Evolutionary conservation across 768 basidiomycete species (phyloP).

Genomic region (Russula dissimulans): DNA sequence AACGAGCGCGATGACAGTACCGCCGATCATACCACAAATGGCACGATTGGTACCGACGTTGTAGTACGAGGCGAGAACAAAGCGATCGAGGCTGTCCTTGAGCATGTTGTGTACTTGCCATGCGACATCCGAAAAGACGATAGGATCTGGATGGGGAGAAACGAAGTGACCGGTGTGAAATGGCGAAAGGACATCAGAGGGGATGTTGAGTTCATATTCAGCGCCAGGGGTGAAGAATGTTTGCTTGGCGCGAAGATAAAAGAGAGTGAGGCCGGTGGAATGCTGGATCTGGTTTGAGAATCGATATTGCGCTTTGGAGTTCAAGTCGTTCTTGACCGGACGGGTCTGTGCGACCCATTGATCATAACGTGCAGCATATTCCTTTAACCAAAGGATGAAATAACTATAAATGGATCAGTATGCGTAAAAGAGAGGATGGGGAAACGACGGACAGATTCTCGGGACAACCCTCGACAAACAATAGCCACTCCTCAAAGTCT

Average conservation of each 20-base stretch:
- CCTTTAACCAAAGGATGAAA: constrained; percentile 73
- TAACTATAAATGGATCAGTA: constrained; percentile 36
- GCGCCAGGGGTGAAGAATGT: constrained; percentile 71
- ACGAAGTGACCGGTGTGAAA: constrained; percentile 39
- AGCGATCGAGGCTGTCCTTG: constrained; percentile 52
- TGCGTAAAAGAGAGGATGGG: background rate
- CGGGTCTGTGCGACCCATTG: constrained; percentile 29
- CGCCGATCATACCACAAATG: constrained; percentile 59
- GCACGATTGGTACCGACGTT: constrained; percentile 64
- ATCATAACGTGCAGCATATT: constrained; percentile 48
- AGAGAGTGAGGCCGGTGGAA: constrained; percentile 46
- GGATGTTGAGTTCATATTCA: constrained; percentile 62
- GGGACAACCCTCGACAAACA: constrained; percentile 66
- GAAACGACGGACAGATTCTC: constrained; percentile 55
- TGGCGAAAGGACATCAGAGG: constrained; percentile 51
- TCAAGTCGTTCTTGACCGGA: constrained; percentile 4
- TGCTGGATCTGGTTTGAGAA: constrained; percentile 20
- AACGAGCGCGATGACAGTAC: constrained; percentile 39
- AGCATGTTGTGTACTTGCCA: constrained; percentile 51
- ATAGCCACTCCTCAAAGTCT: constrained; percentile 60
- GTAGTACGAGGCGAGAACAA: constrained; percentile 59
- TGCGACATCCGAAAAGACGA: constrained; percentile 50
- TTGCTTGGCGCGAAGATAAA: constrained; percentile 70
- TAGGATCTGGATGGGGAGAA: constrained; percentile 51
- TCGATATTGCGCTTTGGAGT: constrained; percentile 11